Evolutionary conservation across 2,329 filamentous ascomycete species (phyloP).

Genomic region (Cryphonectria parasitica): DNA sequence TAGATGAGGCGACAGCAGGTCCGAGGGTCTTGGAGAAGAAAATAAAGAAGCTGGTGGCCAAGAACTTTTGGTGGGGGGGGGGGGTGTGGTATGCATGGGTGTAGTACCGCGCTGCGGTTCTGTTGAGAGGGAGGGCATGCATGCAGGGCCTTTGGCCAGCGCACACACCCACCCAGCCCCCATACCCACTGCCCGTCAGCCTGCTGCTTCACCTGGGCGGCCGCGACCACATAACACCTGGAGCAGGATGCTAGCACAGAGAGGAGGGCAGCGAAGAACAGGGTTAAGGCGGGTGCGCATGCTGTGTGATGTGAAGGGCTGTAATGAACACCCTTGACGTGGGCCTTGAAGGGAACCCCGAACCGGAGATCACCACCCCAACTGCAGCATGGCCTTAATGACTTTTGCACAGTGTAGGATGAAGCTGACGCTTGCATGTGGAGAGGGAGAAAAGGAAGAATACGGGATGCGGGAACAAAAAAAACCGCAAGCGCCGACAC

Average conservation of each 20-base stretch:
- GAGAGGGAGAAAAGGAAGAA: conserved; percentile 7
- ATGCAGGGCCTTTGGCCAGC: conserved; percentile 20
- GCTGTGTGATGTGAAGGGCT: conserved; percentile 9
- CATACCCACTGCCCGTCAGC: conserved; percentile 13
- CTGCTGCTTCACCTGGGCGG: conserved; percentile 23
- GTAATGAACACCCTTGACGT: conserved; percentile 15
- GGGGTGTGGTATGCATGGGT: conserved; percentile 13
- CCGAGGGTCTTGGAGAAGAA: conserved; percentile 24
- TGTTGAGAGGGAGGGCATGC: conserved; percentile 8
- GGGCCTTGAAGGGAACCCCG: conserved; percentile 14
- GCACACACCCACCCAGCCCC: conserved; percentile 15
- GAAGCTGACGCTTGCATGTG: conserved; percentile 13
- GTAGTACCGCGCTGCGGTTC: conserved; percentile 17
- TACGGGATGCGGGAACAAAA: neutral
- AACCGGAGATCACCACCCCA: conserved; percentile 7
- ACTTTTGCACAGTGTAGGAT: neutral
- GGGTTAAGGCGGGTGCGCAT: conserved; percentile 16
- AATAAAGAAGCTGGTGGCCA: neutral
- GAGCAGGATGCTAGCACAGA: conserved; percentile 12
- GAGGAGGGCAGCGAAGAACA: conserved; percentile 3
- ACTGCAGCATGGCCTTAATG: neutral
- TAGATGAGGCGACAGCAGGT: conserved; percentile 15
- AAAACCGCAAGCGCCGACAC: conserved; percentile 20
- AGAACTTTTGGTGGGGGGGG: neutral
- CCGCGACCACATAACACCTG: conserved; percentile 20